Percentiles rank a stretch among this genome's conserved stretches.
Evolutionary conservation across 352 stramenopile genomes (phyloP).

Genomic region (Globisporangium yorkense): DNA sequence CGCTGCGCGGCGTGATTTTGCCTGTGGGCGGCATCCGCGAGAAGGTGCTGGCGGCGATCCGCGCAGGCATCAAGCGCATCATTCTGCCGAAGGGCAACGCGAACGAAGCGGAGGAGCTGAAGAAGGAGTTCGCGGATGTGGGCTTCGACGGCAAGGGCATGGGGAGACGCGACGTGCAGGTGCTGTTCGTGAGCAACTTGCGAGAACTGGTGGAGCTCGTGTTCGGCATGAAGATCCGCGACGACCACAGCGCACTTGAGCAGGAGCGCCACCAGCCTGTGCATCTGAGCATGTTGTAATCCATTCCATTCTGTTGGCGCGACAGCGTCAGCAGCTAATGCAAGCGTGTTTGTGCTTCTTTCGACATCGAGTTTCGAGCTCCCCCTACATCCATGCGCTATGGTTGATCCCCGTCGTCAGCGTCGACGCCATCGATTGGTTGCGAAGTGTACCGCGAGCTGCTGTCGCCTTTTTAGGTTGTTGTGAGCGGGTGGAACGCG

Average conservation of each 20-base stretch:
- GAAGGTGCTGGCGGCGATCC: conserved; percentile 85
- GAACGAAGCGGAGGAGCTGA: conserved; percentile 64
- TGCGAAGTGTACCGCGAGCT: neutral
- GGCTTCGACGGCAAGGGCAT: conserved; percentile 13
- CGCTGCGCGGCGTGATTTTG: conserved; percentile 81
- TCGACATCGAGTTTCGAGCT: neutral
- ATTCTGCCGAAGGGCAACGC: conserved; percentile 72
- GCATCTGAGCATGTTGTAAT: conserved; percentile 45
- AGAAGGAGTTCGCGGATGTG: conserved; percentile 44
- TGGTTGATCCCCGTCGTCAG: too few relatives aligned
- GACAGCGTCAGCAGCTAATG: neutral
- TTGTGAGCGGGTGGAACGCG: conserved; percentile 59
- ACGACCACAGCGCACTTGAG: conserved; percentile 24
- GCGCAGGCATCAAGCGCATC: conserved; percentile 78
- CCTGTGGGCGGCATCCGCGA: conserved; percentile 89
- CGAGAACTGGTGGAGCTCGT: conserved; percentile 57
- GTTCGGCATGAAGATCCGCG: conserved; percentile 54
- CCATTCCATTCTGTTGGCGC: conserved; percentile 1
- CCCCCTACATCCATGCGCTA: too few relatives aligned
- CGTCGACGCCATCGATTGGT: too few relatives aligned
- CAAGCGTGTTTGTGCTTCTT: conserved; percentile 11
- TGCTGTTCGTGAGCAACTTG: conserved; percentile 71
- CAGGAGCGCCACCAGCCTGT: conserved; percentile 17
- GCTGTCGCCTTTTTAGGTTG: conserved; percentile 9
- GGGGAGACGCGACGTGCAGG: conserved; percentile 27